These are phyloP conservation scores for Russula brevipes DNA, from an alignment of 768 basidiomycete genomes.

Conservation along the genomic window DNA sequence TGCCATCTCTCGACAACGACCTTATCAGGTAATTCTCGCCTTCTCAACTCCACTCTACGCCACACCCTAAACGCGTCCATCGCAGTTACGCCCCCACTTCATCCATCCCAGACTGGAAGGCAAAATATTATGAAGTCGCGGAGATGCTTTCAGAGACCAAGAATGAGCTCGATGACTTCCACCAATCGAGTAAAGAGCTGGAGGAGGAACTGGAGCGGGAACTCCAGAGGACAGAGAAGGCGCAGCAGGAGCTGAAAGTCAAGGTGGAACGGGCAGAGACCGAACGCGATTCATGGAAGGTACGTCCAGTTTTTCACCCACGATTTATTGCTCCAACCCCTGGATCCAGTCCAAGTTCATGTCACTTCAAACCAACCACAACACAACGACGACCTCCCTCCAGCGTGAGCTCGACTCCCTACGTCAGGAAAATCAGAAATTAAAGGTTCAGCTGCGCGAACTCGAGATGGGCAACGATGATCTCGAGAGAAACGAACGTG, in stretches of 20 bases:
- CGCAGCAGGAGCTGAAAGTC: slow-evolving; percentile 72
- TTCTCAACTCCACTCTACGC: slow-evolving; percentile 9
- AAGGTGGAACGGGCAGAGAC: slow-evolving; percentile 64
- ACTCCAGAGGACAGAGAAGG: slow-evolving; percentile 79
- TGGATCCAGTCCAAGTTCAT: slow-evolving; percentile 70
- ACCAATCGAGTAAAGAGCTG: slow-evolving; percentile 81
- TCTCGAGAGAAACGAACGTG: slow-evolving; percentile 90
- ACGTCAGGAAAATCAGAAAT: slow-evolving; percentile 64
- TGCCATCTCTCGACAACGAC: slow-evolving; percentile 60
- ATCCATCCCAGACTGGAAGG: slow-evolving; percentile 57
- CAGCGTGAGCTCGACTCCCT: slow-evolving; percentile 87
- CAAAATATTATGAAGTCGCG: slow-evolving; percentile 75
- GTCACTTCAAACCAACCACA: slow-evolving; percentile 83
- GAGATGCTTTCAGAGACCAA: slow-evolving; percentile 83
- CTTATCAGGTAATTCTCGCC: slow-evolving; percentile 46
- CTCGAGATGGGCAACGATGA: slow-evolving; percentile 98
- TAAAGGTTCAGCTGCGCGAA: slow-evolving; percentile 75
- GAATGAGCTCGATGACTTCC: slow-evolving; percentile 82
- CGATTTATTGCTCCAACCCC: slow-evolving; percentile 17
- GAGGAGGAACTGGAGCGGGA: slow-evolving; percentile 93
- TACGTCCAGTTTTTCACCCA: slow-evolving; percentile 34
- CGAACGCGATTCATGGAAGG: slow-evolving; percentile 93
- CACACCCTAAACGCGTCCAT: slow-evolving; percentile 16
- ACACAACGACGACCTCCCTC: slow-evolving; percentile 83
- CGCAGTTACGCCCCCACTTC: slow-evolving; percentile 50